These are phyloP conservation scores for Eucalyptus dawsonii DNA, from an alignment of 345 rosid genomes.

Conservation along the genomic window DNA sequence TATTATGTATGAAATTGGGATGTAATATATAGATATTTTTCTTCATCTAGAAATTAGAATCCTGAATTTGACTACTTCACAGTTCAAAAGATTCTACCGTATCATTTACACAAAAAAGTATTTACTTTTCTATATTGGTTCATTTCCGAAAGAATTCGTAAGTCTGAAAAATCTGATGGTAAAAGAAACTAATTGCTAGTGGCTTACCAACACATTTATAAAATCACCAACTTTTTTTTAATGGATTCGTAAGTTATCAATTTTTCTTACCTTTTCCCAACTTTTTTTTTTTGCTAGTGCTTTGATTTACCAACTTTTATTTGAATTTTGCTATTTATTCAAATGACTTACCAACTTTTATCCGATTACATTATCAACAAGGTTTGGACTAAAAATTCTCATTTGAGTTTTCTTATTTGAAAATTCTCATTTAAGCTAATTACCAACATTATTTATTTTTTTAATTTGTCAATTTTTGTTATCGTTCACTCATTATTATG, in stretches of 20 bases:
- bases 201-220: neutral
- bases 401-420: neutral
- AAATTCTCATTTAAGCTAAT: neutral
- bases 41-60: neutral
- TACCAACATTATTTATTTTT: neutral
- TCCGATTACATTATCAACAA: neutral
- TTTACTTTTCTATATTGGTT: neutral
- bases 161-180: neutral
- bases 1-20: neutral
- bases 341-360: neutral
- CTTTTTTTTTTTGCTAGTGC: neutral
- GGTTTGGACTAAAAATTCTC: neutral
- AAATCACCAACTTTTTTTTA: neutral
- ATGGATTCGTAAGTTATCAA: neutral
- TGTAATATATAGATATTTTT: neutral
- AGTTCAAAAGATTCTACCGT: neutral
- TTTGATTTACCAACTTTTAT: neutral
- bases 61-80: neutral
- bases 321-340: neutral
- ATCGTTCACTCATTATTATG: neutral
- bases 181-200: neutral
- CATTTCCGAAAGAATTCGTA: neutral
- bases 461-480: neutral
- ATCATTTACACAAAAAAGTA: neutral
- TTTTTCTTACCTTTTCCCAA: neutral